phyloP scores from a whole-genome alignment of 768 basidiomycete species.

The Amylocystis lapponica region DNA sequence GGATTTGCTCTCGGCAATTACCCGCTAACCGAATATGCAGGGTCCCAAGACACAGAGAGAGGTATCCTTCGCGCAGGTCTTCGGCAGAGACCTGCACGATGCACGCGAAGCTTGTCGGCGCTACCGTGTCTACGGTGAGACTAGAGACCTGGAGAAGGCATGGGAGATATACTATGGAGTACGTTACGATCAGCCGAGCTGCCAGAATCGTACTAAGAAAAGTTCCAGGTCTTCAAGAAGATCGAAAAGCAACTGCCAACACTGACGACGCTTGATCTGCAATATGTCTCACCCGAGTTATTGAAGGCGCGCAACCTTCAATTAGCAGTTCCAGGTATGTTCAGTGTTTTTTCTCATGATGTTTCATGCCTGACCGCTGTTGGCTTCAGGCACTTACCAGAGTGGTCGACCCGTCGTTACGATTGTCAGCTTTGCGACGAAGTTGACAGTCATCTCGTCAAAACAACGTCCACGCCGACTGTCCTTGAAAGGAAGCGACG shows the following conservation, averaged over 20 bases:
- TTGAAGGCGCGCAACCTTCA: constrained; percentile 87
- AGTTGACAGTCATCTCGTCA: constrained; percentile 89
- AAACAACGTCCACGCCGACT: constrained; percentile 94
- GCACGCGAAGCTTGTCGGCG: constrained; percentile 88
- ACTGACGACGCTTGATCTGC: constrained; percentile 85
- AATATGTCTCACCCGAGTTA: constrained; percentile 93
- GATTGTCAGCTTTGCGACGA: constrained; percentile 82
- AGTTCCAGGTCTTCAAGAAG: constrained; percentile 90
- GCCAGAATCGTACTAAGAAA: too few species aligned
- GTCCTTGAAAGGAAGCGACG: constrained; percentile 84
- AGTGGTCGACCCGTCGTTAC: constrained; percentile 77
- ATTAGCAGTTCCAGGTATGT: constrained; percentile 88
- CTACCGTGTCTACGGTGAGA: constrained; percentile 82
- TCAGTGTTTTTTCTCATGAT: too few species aligned
- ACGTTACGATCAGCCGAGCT: constrained; percentile 21
- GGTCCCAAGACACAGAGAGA: constrained; percentile 93
- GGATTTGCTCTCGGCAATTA: neutral
- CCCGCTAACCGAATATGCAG: constrained; percentile 34
- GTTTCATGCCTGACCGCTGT: too few species aligned
- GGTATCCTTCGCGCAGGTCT: constrained; percentile 90
- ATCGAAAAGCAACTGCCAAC: constrained; percentile 91
- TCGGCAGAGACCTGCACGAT: constrained; percentile 87
- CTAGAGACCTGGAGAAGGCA: constrained; percentile 87
- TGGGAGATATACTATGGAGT: constrained; percentile 99
- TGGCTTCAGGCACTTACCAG: constrained; percentile 75